Evolutionary conservation across 2,329 filamentous ascomycete genomes (phyloP).

Genomic region (Sclerotinia minor): DNA sequence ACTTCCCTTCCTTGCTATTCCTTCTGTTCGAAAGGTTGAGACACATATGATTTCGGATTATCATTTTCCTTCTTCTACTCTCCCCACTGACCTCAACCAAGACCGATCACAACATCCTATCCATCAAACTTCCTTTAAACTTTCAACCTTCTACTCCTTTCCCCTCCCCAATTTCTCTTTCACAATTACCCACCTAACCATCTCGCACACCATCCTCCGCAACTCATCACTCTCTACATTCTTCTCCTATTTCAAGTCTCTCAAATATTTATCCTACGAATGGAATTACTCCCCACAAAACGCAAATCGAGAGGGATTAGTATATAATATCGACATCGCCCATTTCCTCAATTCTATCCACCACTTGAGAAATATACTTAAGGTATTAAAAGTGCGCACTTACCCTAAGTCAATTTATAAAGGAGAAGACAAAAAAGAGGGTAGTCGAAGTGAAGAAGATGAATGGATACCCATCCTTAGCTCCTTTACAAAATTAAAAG

Average conservation of each 20-base stretch:
- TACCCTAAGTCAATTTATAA: background rate
- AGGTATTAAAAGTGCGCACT: background rate
- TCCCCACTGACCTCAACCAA: background rate
- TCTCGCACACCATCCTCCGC: constrained; percentile 12
- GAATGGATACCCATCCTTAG: background rate
- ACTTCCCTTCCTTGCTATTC: constrained; percentile 16
- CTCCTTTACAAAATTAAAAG: background rate
- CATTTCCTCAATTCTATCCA: background rate
- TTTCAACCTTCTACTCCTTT: constrained; percentile 4
- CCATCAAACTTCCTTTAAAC: background rate
- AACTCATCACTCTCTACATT: background rate
- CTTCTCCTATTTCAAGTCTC: constrained; percentile 3
- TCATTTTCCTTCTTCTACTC: background rate
- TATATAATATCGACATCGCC: background rate
- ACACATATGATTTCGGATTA: constrained; percentile 23
- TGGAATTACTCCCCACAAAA: background rate
- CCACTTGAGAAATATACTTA: background rate
- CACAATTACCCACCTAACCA: constrained; percentile 7
- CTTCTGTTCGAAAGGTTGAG: constrained; percentile 6
- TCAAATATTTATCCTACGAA: constrained; percentile 12
- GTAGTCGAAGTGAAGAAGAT: background rate
- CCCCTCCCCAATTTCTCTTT: constrained; percentile 15
- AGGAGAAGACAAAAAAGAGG: no score
- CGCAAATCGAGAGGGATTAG: background rate
- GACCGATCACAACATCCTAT: background rate